Evolutionary conservation across 1,139 yeast species (phyloP).

Genomic region (Saccharomycopsis crataegensis): DNA sequence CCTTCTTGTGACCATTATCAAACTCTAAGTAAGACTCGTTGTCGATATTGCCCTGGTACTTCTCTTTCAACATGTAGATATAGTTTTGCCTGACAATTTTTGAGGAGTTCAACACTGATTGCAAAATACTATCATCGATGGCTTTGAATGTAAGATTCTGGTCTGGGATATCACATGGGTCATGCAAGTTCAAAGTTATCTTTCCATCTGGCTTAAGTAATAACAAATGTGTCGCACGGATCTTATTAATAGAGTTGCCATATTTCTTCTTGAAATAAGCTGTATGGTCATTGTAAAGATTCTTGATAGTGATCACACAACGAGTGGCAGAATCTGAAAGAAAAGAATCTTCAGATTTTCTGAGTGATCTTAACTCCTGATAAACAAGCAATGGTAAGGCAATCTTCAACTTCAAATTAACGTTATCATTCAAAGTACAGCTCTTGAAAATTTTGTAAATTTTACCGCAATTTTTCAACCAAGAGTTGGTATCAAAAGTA

Average conservation of each 20-base stretch:
- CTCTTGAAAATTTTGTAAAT: conserved; percentile 62
- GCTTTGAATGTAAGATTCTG: conserved; percentile 13
- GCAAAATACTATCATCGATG: conserved; percentile 17
- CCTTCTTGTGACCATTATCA: conserved; percentile 31
- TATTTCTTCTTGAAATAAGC: conserved; percentile 29
- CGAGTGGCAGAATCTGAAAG: conserved; percentile 78
- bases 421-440: conserved; percentile 37
- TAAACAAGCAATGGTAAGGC: conserved; percentile 67
- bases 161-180: conserved; percentile 24
- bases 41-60: conserved; percentile 30
- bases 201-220: conserved; percentile 61
- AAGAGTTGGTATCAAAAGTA: conserved; percentile 69
- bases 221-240: conserved; percentile 41
- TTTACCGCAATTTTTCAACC: conserved; percentile 77
- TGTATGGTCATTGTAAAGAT: conserved; percentile 51
- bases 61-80: conserved; percentile 24
- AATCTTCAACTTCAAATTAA: conserved; percentile 26
- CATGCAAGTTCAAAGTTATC: conserved; percentile 41
- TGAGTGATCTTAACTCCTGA: conserved; percentile 67
- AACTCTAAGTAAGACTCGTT: conserved; percentile 29
- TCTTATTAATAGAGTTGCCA: conserved; percentile 20
- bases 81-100: conserved; percentile 10
- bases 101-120: conserved; percentile 13
- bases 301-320: conserved; percentile 67
- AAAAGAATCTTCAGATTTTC: conserved; percentile 67